Evolutionary conservation across 257 asterid species (phyloP).

Genomic region (Solanum virginianum): DNA sequence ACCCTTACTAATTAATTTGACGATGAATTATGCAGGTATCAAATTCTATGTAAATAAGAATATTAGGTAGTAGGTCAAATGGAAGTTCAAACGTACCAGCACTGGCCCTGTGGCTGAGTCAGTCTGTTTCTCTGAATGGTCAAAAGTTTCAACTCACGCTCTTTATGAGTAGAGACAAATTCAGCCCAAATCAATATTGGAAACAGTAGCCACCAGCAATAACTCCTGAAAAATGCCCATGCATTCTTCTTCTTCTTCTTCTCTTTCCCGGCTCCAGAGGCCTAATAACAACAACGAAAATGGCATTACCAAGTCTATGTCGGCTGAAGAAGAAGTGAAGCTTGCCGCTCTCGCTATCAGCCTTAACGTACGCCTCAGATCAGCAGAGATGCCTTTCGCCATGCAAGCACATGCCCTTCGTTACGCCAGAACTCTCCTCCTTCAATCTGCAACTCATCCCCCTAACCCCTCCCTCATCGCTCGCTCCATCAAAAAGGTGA

Average conservation of each 20-base stretch:
- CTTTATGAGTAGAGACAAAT: background rate
- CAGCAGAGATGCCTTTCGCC: conserved; percentile 65
- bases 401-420: conserved; percentile 79
- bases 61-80: background rate
- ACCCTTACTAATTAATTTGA: no score
- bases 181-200: conserved; percentile 1
- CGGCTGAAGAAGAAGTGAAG: conserved; percentile 26
- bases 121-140: conserved; percentile 17
- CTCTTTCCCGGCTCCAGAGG: background rate
- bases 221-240: background rate
- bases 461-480: conserved; percentile 59
- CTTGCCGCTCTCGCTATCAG: conserved; percentile 50
- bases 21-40: background rate
- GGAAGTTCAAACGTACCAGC: conserved; percentile 3
- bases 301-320: background rate
- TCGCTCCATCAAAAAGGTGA: conserved; percentile 66
- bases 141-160: conserved; percentile 16
- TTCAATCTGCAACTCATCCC: conserved; percentile 33
- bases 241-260: background rate
- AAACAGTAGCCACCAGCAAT: background rate
- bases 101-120: background rate
- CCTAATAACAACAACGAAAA: background rate
- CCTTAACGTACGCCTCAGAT: conserved; percentile 44
- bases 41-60: no score
- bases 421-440: conserved; percentile 37